Evolutionary conservation across 768 basidiomycete genomes (phyloP), one percentile per base, ranked within the genome.

Genomic region (Postia placenta): DNA sequence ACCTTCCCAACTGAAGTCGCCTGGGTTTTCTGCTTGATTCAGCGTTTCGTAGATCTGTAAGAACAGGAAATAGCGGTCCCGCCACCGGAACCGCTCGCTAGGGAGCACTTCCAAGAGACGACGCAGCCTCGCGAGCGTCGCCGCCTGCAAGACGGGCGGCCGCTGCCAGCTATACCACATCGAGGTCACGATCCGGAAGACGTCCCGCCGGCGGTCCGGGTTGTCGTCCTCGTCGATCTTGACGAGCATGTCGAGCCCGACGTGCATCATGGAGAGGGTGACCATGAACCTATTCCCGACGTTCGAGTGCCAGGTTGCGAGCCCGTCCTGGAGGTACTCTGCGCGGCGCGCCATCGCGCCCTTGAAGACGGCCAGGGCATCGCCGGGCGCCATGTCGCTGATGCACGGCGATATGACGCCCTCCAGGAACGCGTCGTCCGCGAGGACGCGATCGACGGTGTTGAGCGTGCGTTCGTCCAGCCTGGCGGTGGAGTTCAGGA

Each of bases 371-470:
- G 22, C 5, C 11, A 56, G 48, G 11, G 54, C 54, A n/a, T 40
- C 48, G 14, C 28, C 43, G 1, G 48, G 45, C n/a, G 40, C 50
- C 35, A 56, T 48, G 45, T 56, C 55, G 38, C 22, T 28, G 35
- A 56, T 45, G 37, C 55, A 56, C 14, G 52, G 52, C 15, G 50
- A 48, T 9, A 56, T 48, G 28, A 53, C 49, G 1, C n/a, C 41
- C 6, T 49, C 45, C 15, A 56, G 47, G 44, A 56, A 53, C 19
- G 49, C 42, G 26, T 56, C 55, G 44, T 56, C 55, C 49, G 50
- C 49, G 27, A 53, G 49, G n/a, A 47, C 43, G 22, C 41, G 35
- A 37, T 56, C 55, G 4, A 52, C 52, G 17, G 41, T 45, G 5
- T 47, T 48, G 9, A 56, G 28, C 15, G 47, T 44, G 25, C 42